Conservation (phyloP, 176 grass and related monocot species). For the Areca catechu region DNA sequence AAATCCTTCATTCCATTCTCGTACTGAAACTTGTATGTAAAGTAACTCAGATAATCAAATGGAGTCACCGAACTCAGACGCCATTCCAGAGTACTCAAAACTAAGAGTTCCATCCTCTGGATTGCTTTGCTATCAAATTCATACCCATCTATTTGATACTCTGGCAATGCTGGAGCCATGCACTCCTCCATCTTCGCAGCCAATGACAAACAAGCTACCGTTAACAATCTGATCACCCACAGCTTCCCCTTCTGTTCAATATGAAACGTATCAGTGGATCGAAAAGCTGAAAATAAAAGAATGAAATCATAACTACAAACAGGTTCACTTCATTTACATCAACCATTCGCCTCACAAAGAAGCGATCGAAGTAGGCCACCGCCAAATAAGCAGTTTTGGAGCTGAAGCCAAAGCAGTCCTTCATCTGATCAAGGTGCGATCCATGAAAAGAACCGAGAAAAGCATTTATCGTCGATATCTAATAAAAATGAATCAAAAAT, state of each 20-base stretch:
- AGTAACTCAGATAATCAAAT: slow-evolving; percentile 61
- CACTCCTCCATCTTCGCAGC: slow-evolving; percentile 94
- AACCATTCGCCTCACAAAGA: slow-evolving; percentile 49
- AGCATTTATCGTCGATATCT: not conserved
- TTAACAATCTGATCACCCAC: slow-evolving; percentile 57
- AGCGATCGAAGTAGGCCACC: slow-evolving; percentile 70
- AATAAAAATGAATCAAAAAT: too few relatives aligned
- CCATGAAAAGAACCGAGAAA: slow-evolving; percentile 8
- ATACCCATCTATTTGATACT: slow-evolving; percentile 27
- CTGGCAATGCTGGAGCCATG: slow-evolving; percentile 42
- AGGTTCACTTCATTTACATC: slow-evolving; percentile 55
- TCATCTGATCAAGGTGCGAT: slow-evolving; percentile 37
- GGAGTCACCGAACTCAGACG: slow-evolving; percentile 62
- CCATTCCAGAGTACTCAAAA: slow-evolving; percentile 74
- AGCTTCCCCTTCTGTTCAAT: slow-evolving; percentile 40
- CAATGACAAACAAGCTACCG: slow-evolving; percentile 66
- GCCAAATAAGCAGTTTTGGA: slow-evolving; percentile 71
- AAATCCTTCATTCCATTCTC: not conserved
- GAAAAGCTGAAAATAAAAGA: not conserved
- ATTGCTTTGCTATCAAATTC: slow-evolving; percentile 42
- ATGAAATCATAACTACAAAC: not conserved
- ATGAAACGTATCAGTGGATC: slow-evolving; percentile 19
- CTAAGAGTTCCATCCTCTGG: slow-evolving; percentile 72
- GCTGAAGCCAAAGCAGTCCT: slow-evolving; percentile 50
- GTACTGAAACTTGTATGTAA: slow-evolving; percentile 29